phyloP scores from a whole-genome alignment of 371 early-diverging fungal species.

The Vairimorpha necatrix region DNA sequence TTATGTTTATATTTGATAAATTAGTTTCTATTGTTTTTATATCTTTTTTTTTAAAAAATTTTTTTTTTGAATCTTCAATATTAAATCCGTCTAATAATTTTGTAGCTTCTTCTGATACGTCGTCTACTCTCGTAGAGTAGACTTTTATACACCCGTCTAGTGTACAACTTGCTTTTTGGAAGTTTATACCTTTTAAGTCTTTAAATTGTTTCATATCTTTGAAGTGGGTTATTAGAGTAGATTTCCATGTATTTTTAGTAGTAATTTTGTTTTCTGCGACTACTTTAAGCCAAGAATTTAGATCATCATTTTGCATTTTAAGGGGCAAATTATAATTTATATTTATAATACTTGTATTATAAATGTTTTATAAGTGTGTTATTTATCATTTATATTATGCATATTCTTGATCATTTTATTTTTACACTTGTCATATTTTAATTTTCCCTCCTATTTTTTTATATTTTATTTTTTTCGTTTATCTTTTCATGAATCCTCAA shows the following conservation, averaged over 20 bases:
- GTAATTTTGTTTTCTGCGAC: constrained; percentile 75
- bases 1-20: constrained; percentile 37
- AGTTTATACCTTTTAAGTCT: constrained; percentile 76
- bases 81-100: constrained; percentile 68
- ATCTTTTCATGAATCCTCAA: neutral
- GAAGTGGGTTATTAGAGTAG: constrained; percentile 94
- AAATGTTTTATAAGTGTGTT: constrained; percentile 2
- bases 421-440: too few species aligned
- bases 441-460: constrained; percentile 12
- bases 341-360: neutral
- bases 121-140: constrained; percentile 93
- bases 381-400: too few species aligned
- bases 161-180: constrained; percentile 95
- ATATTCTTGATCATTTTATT: too few species aligned
- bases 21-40: constrained; percentile 39
- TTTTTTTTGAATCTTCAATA: constrained; percentile 48
- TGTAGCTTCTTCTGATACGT: constrained; percentile 85
- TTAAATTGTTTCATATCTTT: constrained; percentile 81
- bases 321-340: neutral
- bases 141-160: constrained; percentile 96
- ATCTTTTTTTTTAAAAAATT: constrained; percentile 8
- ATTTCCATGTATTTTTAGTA: constrained; percentile 87
- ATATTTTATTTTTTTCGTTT: neutral
- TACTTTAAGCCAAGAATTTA: constrained; percentile 58
- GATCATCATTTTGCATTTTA: constrained; percentile 38